Evolutionary conservation across 2,329 filamentous ascomycete genomes (phyloP).

Genomic region (Periconia sp.): DNA sequence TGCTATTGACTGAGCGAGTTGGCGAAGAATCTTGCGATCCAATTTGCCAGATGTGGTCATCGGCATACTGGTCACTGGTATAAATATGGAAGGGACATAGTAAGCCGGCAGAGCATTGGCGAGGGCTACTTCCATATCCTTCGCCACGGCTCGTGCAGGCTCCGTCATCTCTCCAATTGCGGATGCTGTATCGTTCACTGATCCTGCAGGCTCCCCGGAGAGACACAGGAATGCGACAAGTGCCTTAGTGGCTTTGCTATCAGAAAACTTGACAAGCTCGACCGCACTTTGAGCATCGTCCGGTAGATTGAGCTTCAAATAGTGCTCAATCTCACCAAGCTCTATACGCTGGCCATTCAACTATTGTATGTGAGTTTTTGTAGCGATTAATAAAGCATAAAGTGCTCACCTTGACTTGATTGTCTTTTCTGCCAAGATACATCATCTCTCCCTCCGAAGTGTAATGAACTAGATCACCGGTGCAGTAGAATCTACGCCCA

Average conservation of each 20-base stretch:
- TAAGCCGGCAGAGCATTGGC: constrained; percentile 45
- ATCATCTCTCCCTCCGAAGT: constrained; percentile 42
- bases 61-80: constrained; percentile 50
- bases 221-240: constrained; percentile 38
- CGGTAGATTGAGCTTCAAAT: constrained; percentile 46
- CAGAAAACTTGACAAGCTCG: constrained; percentile 45
- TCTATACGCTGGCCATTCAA: constrained; percentile 54
- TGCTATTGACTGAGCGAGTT: constrained; percentile 41
- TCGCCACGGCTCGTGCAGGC: constrained; percentile 22
- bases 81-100: constrained; percentile 53
- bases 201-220: constrained; percentile 8
- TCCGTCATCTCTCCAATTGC: constrained; percentile 29
- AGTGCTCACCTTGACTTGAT: constrained; percentile 38
- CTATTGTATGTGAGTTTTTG: constrained; percentile 37
- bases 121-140: constrained; percentile 32
- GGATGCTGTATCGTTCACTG: constrained; percentile 31
- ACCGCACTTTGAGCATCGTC: constrained; percentile 49
- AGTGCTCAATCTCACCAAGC: constrained; percentile 54
- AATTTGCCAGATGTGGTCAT: constrained; percentile 52
- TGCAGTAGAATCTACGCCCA: constrained; percentile 37
- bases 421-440: constrained; percentile 44
- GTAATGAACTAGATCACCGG: constrained; percentile 41
- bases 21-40: constrained; percentile 48
- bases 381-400: background rate
- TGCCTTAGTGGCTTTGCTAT: constrained; percentile 31